phyloP scores from a whole-genome alignment of 2,329 filamentous ascomycete genomes.

The Colletotrichum simmondsii region DNA sequence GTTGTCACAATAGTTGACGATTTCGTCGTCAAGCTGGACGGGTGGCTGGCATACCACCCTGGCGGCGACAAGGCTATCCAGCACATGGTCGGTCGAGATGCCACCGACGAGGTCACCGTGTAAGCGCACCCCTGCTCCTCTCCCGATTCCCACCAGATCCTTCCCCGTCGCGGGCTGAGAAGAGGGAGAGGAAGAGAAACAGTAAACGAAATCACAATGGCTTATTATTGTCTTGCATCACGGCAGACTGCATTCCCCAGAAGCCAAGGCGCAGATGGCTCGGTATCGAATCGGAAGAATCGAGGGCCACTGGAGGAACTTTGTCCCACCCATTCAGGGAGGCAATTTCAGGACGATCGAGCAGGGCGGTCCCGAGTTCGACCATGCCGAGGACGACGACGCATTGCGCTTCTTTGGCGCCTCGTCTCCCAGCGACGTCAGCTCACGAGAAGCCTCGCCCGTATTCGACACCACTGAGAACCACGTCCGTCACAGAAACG shows the following conservation, averaged over 20 bases:
- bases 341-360: slow-evolving; percentile 72
- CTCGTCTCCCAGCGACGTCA: slow-evolving; percentile 58
- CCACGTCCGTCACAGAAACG: slow-evolving; percentile 44
- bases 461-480: slow-evolving; percentile 57
- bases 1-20: slow-evolving; percentile 84
- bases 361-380: slow-evolving; percentile 43
- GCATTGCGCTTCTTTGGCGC: slow-evolving; percentile 34
- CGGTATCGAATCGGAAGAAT: slow-evolving; percentile 86
- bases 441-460: slow-evolving; percentile 63
- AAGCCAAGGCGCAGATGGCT: slow-evolving; percentile 80
- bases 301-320: slow-evolving; percentile 86
- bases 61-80: slow-evolving; percentile 90
- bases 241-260: slow-evolving; percentile 80
- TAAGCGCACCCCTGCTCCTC: slow-evolving; percentile 57
- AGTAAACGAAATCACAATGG: neutral
- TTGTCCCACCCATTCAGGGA: slow-evolving; percentile 90
- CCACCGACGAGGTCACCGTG: slow-evolving; percentile 93
- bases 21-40: slow-evolving; percentile 86
- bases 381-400: slow-evolving; percentile 44
- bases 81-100: slow-evolving; percentile 94
- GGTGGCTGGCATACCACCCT: slow-evolving; percentile 90
- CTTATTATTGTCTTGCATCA: slow-evolving; percentile 2
- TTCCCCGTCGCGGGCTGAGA: neutral
- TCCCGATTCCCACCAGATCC: neutral
- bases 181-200: neutral